Evolutionary conservation across 768 basidiomycete genomes (phyloP).

Genomic region (Leccinum ochraceum): DNA sequence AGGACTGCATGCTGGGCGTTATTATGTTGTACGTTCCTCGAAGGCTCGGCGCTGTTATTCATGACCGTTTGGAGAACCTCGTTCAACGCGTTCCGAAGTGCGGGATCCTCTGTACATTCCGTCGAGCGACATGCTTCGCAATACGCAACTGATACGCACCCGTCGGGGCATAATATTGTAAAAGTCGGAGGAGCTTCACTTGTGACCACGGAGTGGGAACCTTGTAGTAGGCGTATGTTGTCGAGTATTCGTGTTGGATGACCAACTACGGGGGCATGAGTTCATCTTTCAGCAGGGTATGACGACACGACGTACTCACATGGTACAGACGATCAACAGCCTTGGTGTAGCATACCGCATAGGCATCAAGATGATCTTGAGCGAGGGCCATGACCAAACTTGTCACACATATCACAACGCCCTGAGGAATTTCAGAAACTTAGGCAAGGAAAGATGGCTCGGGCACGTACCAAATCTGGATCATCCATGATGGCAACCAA

Average conservation of each 20-base stretch:
- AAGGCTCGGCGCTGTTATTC: constrained; percentile 87
- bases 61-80: constrained; percentile 88
- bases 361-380: constrained; percentile 91
- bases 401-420: constrained; percentile 92
- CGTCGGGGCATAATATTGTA: constrained; percentile 96
- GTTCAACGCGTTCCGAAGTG: constrained; percentile 73
- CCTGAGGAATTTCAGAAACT: constrained; percentile 46
- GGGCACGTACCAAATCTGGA: constrained; percentile 64
- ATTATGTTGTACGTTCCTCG: constrained; percentile 96
- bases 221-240: constrained; percentile 95
- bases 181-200: constrained; percentile 87
- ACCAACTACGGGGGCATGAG: too few species aligned
- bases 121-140: constrained; percentile 8
- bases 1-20: constrained; percentile 98
- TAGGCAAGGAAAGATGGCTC: constrained; percentile 1
- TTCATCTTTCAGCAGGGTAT: too few species aligned
- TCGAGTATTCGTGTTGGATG: constrained; percentile 87
- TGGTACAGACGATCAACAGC: constrained; percentile 87
- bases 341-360: constrained; percentile 89
- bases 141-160: constrained; percentile 48
- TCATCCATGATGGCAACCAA: constrained; percentile 98
- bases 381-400: constrained; percentile 93
- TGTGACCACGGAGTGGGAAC: constrained; percentile 98
- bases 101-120: constrained; percentile 69
- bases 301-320: constrained; percentile 49